Evolutionary conservation across 768 basidiomycete species (phyloP).

Genomic region (Russula dissimulans): DNA sequence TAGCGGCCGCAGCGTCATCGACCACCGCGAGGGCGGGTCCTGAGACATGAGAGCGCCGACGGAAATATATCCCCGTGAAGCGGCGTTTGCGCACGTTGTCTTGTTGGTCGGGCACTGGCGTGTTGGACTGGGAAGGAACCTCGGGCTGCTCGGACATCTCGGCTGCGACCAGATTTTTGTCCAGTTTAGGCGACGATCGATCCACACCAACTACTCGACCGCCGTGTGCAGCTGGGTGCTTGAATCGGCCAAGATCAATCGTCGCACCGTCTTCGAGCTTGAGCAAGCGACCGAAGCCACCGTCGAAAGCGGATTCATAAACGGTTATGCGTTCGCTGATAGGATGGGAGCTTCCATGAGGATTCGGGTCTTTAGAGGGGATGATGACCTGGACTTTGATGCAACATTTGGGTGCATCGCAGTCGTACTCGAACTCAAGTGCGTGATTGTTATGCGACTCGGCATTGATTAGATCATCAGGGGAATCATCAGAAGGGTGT

Average conservation of each 20-base stretch:
- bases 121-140: neutral
- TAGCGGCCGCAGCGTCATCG: conserved; percentile 41
- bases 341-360: conserved; percentile 27
- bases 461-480: conserved; percentile 30
- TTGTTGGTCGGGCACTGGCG: conserved; percentile 21
- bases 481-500: conserved; percentile 29
- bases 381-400: conserved; percentile 73
- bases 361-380: conserved; percentile 48
- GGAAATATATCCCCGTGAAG: conserved; percentile 59
- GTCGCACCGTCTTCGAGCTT: conserved; percentile 70
- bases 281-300: conserved; percentile 73
- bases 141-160: conserved; percentile 3
- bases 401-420: conserved; percentile 76
- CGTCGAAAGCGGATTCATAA: conserved; percentile 59
- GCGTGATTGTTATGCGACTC: conserved; percentile 59
- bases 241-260: conserved; percentile 73
- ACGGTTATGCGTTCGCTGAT: conserved; percentile 41
- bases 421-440: conserved; percentile 89
- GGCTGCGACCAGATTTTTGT: neutral
- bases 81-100: conserved; percentile 39
- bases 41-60: conserved; percentile 38
- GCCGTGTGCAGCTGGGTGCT: conserved; percentile 26
- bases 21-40: conserved; percentile 76
- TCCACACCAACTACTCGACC: neutral
- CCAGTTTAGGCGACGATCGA: neutral